phyloP scores from a whole-genome alignment of 768 basidiomycete genomes.

The Termitomyces sp. region DNA sequence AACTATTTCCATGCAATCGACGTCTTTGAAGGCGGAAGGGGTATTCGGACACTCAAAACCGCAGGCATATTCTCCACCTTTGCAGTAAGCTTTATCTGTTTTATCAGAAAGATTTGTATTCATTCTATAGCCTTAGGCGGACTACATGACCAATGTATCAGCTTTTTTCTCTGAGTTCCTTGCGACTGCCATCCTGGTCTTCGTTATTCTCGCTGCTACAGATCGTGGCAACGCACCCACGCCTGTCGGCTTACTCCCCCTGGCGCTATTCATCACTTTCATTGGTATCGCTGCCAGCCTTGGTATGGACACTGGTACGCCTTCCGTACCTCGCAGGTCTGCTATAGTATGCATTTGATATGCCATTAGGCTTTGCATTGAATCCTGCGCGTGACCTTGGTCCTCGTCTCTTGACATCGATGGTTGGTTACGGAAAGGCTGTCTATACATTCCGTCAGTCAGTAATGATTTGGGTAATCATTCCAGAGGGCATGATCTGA shows the following conservation, averaged over 20 bases:
- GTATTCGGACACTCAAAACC: slow-evolving; percentile 53
- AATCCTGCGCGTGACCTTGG: slow-evolving; percentile 46
- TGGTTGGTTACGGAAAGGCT: slow-evolving; percentile 63
- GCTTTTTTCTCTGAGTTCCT: slow-evolving; percentile 55
- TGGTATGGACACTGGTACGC: slow-evolving; percentile 58
- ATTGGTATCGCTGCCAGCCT: slow-evolving; percentile 56
- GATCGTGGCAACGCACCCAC: slow-evolving; percentile 54
- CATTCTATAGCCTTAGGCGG: slow-evolving; percentile 10
- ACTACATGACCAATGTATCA: slow-evolving; percentile 36
- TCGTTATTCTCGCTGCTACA: slow-evolving; percentile 52
- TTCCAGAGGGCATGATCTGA: background rate
- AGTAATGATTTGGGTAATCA: slow-evolving; percentile 20
- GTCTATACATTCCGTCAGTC: slow-evolving; percentile 43
- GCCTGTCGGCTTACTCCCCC: slow-evolving; percentile 51
- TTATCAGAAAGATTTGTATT: background rate
- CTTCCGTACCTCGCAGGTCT: background rate
- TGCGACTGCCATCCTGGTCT: slow-evolving; percentile 54
- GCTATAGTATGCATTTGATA: background rate
- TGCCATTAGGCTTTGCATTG: slow-evolving; percentile 31
- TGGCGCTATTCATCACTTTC: slow-evolving; percentile 56
- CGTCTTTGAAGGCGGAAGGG: slow-evolving; percentile 55
- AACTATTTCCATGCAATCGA: slow-evolving; percentile 71
- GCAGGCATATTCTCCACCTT: slow-evolving; percentile 61
- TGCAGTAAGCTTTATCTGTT: slow-evolving; percentile 38
- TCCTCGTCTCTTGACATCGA: slow-evolving; percentile 65